Conservation (phyloP, 1,284 basidiomycete genomes). For the Vanrija pseudolonga region DNA sequence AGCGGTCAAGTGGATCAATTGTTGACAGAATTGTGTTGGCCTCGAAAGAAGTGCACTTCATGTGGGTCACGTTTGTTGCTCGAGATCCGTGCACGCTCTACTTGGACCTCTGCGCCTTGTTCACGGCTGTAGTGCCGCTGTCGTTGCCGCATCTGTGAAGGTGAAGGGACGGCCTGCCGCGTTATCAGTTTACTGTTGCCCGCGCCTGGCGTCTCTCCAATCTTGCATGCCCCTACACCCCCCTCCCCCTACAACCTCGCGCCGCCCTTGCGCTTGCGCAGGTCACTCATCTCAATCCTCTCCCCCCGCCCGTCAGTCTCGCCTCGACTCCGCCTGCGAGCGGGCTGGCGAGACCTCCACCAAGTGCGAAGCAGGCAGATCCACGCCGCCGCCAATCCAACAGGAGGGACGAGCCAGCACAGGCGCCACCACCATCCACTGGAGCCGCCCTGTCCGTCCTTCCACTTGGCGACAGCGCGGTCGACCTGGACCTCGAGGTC, state of each 20-base stretch:
- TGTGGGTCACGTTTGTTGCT: too few species aligned
- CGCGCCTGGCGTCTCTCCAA: neutral
- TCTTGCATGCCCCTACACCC: neutral
- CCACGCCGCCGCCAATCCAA: conserved; percentile 53
- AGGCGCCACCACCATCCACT: conserved; percentile 59
- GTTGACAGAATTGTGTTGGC: too few species aligned
- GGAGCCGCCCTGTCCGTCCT: conserved; percentile 55
- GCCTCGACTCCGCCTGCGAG: conserved; percentile 29
- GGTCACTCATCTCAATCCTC: conserved; percentile 32
- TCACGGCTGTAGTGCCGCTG: too few species aligned
- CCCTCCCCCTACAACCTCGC: neutral
- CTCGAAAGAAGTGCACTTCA: too few species aligned
- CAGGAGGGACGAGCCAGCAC: conserved; percentile 78
- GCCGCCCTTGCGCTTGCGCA: conserved; percentile 18
- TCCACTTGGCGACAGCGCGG: conserved; percentile 60
- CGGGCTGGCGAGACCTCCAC: conserved; percentile 8
- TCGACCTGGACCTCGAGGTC: conserved; percentile 71
- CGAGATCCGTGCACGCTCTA: too few species aligned
- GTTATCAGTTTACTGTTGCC: too few species aligned
- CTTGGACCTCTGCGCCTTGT: too few species aligned
- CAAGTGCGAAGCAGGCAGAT: conserved; percentile 25
- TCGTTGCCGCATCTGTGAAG: too few species aligned
- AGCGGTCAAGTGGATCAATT: too few species aligned
- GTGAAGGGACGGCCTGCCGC: too few species aligned
- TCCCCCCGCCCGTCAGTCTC: conserved; percentile 26